phyloP scores from a whole-genome alignment of 1,139 yeast species.

The Taphrina communis region DNA sequence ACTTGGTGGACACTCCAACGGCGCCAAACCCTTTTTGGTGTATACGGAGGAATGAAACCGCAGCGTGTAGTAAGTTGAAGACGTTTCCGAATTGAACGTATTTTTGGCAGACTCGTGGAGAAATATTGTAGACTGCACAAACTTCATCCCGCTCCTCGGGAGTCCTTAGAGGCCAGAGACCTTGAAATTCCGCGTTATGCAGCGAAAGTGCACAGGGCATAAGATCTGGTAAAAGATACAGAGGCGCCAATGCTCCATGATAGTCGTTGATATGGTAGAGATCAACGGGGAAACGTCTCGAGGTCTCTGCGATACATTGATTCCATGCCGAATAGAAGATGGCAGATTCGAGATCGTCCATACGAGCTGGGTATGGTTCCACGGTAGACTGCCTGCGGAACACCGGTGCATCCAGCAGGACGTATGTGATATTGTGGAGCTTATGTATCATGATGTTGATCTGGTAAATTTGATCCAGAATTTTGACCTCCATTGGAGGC shows the following conservation, averaged over 20 bases:
- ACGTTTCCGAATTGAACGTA: conserved; percentile 44
- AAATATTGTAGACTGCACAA: conserved; percentile 42
- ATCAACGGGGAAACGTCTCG: conserved; percentile 43
- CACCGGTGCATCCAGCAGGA: conserved; percentile 43
- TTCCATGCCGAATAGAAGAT: conserved; percentile 45
- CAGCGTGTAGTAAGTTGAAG: conserved; percentile 43
- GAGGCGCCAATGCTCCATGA: conserved; percentile 44
- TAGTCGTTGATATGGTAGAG: conserved; percentile 44
- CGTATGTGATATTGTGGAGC: conserved; percentile 43
- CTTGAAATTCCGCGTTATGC: conserved; percentile 44
- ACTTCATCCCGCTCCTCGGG: conserved; percentile 42
- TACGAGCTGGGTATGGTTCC: conserved; percentile 44
- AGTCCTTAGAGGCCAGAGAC: conserved; percentile 44
- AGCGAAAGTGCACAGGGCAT: conserved; percentile 42
- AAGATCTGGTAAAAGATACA: conserved; percentile 42
- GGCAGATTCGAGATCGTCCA: conserved; percentile 44
- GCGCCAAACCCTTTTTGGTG: conserved; percentile 44
- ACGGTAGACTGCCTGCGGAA: conserved; percentile 41
- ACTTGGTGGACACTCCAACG: conserved; percentile 43
- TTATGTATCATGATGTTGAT: conserved; percentile 41
- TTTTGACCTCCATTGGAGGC: conserved; percentile 43
- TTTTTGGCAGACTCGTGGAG: conserved; percentile 37
- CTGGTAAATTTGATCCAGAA: conserved; percentile 42
- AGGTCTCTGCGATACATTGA: conserved; percentile 43
- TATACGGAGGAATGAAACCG: conserved; percentile 41